Conservation (phyloP, 139 green algal species). For the Chlorella ohadii region DNA sequence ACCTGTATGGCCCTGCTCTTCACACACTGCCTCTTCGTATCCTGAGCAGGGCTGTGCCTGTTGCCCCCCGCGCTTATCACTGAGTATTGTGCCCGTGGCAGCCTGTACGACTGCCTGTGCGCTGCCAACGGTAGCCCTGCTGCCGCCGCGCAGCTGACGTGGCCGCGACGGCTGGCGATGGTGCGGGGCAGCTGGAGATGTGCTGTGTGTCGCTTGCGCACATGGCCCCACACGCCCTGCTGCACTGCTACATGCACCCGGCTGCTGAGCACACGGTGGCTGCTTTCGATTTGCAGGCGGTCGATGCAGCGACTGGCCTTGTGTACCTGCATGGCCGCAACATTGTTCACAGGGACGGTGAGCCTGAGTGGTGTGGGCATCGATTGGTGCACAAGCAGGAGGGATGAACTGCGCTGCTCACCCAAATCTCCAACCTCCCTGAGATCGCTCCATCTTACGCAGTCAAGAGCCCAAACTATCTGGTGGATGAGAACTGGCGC, state of each 20-base stretch:
- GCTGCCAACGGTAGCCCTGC: neutral
- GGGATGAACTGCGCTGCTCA: too few relatives aligned
- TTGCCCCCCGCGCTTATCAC: neutral
- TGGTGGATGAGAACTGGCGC: slow-evolving; percentile 10
- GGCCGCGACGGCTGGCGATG: neutral
- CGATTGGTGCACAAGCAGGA: neutral
- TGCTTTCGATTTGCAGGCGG: neutral
- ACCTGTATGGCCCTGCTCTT: too few relatives aligned
- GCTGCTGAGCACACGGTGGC: too few relatives aligned
- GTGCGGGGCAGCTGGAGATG: neutral
- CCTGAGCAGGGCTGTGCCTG: neutral
- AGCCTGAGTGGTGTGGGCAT: neutral
- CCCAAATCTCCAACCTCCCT: too few relatives aligned
- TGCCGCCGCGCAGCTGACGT: neutral
- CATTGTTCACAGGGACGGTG: neutral
- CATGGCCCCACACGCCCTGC: too few relatives aligned
- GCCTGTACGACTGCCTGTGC: neutral
- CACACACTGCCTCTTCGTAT: too few relatives aligned
- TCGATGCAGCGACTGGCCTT: neutral
- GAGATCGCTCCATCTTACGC: neutral
- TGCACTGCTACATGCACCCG: too few relatives aligned
- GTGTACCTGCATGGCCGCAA: neutral
- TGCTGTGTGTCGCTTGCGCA: too few relatives aligned
- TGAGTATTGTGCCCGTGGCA: neutral
- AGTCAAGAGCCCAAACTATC: neutral